Evolutionary conservation across 2,329 filamentous ascomycete genomes (phyloP).

Genomic region (Exophiala calicioides): DNA sequence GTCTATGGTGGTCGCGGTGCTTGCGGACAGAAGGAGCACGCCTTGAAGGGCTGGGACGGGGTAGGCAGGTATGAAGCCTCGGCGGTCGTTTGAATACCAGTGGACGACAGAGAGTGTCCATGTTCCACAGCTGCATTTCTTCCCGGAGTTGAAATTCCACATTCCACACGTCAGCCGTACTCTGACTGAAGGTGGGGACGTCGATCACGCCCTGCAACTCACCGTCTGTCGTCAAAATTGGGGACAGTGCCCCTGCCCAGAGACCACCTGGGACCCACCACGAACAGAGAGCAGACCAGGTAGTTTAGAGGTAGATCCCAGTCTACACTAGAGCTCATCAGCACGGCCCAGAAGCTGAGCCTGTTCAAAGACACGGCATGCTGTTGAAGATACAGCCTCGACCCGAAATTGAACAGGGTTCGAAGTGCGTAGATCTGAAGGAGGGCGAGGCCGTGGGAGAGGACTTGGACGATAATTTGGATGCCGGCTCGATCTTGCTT

Average conservation of each 20-base stretch:
- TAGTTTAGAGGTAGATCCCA: neutral
- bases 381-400: neutral
- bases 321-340: neutral
- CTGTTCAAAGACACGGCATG: neutral
- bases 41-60: neutral
- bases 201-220: neutral
- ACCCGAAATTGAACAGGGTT: neutral
- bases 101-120: slow-evolving; percentile 1
- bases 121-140: neutral
- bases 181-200: too few species aligned
- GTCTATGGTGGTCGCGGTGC: neutral
- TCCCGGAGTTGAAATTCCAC: neutral
- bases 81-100: neutral
- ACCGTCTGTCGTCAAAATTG: neutral
- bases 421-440: neutral
- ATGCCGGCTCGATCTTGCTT: neutral
- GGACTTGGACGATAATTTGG: neutral
- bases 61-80: neutral
- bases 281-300: neutral
- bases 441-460: neutral
- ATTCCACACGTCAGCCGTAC: neutral
- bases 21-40: neutral
- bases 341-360: neutral
- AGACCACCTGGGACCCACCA: neutral
- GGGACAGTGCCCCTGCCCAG: neutral